Percentiles rank a stretch among this genome's conserved stretches.
Conservation (phyloP, 371 early-diverging fungal species). For the Mucor saturninus region DNA sequence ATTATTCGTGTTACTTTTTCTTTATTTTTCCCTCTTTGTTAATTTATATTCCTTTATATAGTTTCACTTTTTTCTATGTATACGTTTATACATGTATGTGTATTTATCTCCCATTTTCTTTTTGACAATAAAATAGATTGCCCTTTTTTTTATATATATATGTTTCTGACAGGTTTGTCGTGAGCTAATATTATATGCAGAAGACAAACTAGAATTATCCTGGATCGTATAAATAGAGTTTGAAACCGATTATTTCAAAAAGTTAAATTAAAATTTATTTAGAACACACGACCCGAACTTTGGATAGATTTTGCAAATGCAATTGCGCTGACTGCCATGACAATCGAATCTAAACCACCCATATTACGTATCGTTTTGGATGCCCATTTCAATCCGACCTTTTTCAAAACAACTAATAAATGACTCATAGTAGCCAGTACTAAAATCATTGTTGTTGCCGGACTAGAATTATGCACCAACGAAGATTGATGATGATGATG, state of each 20-base stretch:
- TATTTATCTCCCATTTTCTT: no score
- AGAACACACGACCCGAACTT: conserved; percentile 3
- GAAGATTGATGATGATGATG: not conserved
- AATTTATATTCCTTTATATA: not conserved
- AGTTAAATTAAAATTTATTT: not conserved
- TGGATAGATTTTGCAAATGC: conserved; percentile 7
- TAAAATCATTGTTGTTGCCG: not conserved
- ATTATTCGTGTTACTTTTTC: not conserved
- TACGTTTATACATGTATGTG: not conserved
- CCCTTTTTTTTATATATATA: no score
- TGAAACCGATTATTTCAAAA: no score
- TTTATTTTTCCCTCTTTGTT: not conserved
- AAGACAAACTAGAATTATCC: no score
- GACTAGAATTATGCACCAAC: not conserved
- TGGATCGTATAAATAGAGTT: no score
- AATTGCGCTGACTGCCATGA: not conserved
- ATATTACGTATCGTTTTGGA: not conserved
- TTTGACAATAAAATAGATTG: no score
- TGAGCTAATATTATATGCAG: no score
- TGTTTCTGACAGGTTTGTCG: not conserved
- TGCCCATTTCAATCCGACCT: conserved; percentile 1
- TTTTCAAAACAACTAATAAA: not conserved
- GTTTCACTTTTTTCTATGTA: not conserved
- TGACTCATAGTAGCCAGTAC: conserved; percentile 1
- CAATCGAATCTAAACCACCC: conserved; percentile 8